Evolutionary conservation across 2,329 filamentous ascomycete species (phyloP).

Genomic region (Sarocladium oryzae): DNA sequence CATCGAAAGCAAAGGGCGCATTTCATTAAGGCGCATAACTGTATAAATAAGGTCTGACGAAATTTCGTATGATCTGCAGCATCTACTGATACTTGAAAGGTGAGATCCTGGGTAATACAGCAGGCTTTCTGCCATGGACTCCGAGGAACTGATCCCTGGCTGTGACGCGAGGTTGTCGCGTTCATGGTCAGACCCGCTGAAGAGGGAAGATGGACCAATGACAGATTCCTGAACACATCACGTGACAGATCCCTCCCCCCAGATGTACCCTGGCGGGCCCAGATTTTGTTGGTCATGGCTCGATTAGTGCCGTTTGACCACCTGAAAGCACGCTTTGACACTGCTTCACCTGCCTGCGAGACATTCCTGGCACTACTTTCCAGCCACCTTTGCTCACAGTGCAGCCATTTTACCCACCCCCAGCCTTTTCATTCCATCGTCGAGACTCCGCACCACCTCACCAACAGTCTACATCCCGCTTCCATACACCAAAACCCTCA

Average conservation of each 20-base stretch:
- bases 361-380: not conserved
- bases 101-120: too few species aligned
- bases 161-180: constrained; percentile 5
- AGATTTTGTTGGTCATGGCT: not conserved
- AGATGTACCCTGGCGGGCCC: not conserved
- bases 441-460: constrained; percentile 6
- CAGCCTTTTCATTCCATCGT: constrained; percentile 9
- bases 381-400: not conserved
- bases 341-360: not conserved
- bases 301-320: not conserved
- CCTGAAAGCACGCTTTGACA: constrained; percentile 1
- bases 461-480: constrained; percentile 4
- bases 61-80: constrained; percentile 1
- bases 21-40: not conserved
- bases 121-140: not conserved
- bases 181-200: not conserved
- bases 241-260: not conserved
- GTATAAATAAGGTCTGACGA: not conserved
- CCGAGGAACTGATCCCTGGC: not conserved
- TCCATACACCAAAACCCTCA: constrained; percentile 3
- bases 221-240: not conserved
- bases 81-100: not conserved
- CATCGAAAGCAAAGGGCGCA: not conserved
- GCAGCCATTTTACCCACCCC: constrained; percentile 3
- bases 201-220: not conserved